These are phyloP conservation scores for Tremellales sp. DNA, from an alignment of 1,284 basidiomycete genomes.

Conservation along the genomic window DNA sequence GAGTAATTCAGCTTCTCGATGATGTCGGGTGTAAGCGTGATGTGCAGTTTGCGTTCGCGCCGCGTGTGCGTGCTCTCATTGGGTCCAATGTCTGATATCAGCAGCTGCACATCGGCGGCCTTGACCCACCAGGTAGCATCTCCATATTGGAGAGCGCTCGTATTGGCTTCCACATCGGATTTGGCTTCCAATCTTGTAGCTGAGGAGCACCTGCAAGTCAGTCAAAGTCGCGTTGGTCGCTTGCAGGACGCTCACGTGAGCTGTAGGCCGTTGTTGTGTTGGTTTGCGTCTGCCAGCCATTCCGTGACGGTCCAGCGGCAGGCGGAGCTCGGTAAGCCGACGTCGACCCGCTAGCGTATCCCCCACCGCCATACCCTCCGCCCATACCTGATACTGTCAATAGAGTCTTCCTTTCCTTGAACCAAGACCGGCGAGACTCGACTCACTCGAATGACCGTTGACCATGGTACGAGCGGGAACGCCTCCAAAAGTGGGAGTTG, in stretches of 20 bases:
- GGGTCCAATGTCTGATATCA: conserved; percentile 27
- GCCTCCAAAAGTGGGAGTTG: conserved; percentile 28
- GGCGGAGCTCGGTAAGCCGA: too few relatives aligned
- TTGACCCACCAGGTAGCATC: conserved; percentile 30
- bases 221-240: too few relatives aligned
- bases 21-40: conserved; percentile 30
- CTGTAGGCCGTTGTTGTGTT: too few relatives aligned
- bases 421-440: too few relatives aligned
- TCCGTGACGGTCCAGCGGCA: not conserved
- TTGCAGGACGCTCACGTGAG: too few relatives aligned
- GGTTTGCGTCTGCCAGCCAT: not conserved
- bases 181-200: conserved; percentile 42
- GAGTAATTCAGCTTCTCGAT: conserved; percentile 33
- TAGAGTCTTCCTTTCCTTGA: too few relatives aligned
- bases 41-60: conserved; percentile 24
- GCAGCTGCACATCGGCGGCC: not conserved
- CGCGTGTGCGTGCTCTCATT: conserved; percentile 31
- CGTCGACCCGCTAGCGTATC: too few relatives aligned
- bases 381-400: too few relatives aligned
- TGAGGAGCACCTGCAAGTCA: not conserved
- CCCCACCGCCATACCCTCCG: not conserved
- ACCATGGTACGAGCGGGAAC: too few relatives aligned
- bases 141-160: conserved; percentile 41
- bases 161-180: conserved; percentile 46
- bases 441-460: too few relatives aligned